A percentile compares a stretch with the other conserved stretches of the same genome.
These are phyloP conservation scores for Nakazawaea ambrosiae DNA, from an alignment of 805 yeast genomes.

Conservation along the genomic window DNA sequence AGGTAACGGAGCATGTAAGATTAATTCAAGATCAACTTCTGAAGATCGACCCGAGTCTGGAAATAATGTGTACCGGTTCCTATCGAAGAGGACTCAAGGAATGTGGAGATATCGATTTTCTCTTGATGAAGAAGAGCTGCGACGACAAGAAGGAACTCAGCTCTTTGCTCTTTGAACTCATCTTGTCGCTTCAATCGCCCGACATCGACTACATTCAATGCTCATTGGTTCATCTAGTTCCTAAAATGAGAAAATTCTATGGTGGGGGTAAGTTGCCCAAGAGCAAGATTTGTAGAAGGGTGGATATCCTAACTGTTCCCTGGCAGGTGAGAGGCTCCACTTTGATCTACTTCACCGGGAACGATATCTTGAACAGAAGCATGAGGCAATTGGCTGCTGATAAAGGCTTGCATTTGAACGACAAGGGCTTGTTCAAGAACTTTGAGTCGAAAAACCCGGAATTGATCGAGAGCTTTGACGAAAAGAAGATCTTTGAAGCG, in stretches of 20 bases:
- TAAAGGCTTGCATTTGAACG: slow-evolving; percentile 30
- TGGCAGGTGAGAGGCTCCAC: slow-evolving; percentile 39
- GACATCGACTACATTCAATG: slow-evolving; percentile 17
- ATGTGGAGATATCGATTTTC: slow-evolving; percentile 49
- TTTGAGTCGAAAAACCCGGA: slow-evolving; percentile 8
- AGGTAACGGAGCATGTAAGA: slow-evolving; percentile 33
- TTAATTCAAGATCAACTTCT: slow-evolving; percentile 20
- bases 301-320: slow-evolving; percentile 44
- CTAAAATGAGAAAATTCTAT: slow-evolving; percentile 21
- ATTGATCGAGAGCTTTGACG: slow-evolving; percentile 36
- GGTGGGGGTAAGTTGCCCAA: slow-evolving; percentile 29
- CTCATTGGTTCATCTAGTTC: slow-evolving; percentile 3
- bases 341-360: slow-evolving; percentile 47
- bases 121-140: slow-evolving; percentile 31
- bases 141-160: slow-evolving; percentile 17
- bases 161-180: slow-evolving; percentile 13
- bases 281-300: slow-evolving; percentile 36
- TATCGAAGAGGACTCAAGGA: slow-evolving; percentile 38
- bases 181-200: slow-evolving; percentile 7
- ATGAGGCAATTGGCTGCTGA: slow-evolving; percentile 35
- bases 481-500: slow-evolving; percentile 35
- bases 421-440: slow-evolving; percentile 33
- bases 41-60: slow-evolving; percentile 27
- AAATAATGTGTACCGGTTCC: slow-evolving; percentile 40
- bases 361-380: slow-evolving; percentile 41